These are phyloP conservation scores for Apiotrichum akiyoshidainum DNA, from an alignment of 1,284 basidiomycete genomes.

Conservation along the genomic window DNA sequence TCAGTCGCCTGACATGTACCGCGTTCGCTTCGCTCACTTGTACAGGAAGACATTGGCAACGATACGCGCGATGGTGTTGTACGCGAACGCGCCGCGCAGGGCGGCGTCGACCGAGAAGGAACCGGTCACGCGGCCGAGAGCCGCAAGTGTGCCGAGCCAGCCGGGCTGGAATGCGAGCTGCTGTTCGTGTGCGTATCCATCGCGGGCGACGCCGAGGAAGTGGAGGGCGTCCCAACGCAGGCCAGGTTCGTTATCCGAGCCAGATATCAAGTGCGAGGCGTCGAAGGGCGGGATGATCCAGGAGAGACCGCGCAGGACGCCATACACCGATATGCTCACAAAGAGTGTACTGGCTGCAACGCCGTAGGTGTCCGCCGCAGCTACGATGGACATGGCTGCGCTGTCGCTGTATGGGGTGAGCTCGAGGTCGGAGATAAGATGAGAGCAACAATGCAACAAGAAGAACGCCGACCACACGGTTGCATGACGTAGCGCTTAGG, in stretches of 20 bases:
- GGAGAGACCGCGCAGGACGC: slow-evolving; percentile 19
- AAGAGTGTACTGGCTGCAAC: too few relatives aligned
- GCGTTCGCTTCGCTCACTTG: slow-evolving; percentile 45
- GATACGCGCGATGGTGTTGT: slow-evolving; percentile 35
- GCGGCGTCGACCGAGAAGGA: slow-evolving; percentile 17
- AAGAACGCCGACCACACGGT: too few relatives aligned
- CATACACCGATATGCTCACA: neutral
- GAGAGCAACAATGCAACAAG: too few relatives aligned
- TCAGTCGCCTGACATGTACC: neutral
- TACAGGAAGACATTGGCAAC: slow-evolving; percentile 60
- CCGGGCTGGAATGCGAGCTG: slow-evolving; percentile 85
- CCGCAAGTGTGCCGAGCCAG: slow-evolving; percentile 59
- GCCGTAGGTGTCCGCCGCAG: too few relatives aligned
- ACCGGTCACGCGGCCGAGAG: neutral
- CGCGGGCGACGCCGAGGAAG: slow-evolving; percentile 63
- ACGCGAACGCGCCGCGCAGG: slow-evolving; percentile 29
- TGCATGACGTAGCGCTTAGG: too few relatives aligned
- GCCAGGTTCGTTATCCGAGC: slow-evolving; percentile 13
- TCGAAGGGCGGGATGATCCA: slow-evolving; percentile 32
- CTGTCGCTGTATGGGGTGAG: too few relatives aligned
- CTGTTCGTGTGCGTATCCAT: slow-evolving; percentile 71
- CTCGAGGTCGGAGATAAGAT: too few relatives aligned
- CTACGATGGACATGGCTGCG: too few relatives aligned
- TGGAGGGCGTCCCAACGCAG: slow-evolving; percentile 90
- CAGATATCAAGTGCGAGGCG: slow-evolving; percentile 24